A percentile compares a stretch with the other conserved stretches of the same genome.
Evolutionary conservation across 2,329 filamentous ascomycete genomes (phyloP).

Genomic region (Cercospora brassicicola): DNA sequence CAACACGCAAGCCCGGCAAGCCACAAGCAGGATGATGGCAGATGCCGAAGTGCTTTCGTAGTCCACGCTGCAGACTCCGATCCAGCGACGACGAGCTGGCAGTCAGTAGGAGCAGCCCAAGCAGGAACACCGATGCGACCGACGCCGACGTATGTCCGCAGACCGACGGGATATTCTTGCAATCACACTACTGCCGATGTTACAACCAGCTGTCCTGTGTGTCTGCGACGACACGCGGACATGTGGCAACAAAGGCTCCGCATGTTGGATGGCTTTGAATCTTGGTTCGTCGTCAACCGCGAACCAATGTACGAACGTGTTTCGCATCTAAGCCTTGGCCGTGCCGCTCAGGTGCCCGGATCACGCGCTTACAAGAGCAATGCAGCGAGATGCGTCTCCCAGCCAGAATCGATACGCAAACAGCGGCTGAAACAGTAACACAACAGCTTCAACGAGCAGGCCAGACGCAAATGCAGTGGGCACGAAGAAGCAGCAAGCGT

Average conservation of each 20-base stretch:
- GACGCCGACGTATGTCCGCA: background rate
- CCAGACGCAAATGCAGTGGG: background rate
- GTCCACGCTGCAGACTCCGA: background rate
- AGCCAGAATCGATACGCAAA: background rate
- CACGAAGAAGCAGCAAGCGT: background rate
- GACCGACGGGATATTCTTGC: background rate
- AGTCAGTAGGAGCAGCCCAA: background rate
- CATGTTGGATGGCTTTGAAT: slow-evolving; percentile 1
- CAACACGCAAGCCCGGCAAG: background rate
- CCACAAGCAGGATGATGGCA: background rate
- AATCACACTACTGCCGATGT: background rate
- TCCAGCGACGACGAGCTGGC: background rate
- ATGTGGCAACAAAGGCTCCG: background rate
- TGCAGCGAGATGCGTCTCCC: background rate
- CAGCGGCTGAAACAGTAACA: slow-evolving; percentile 7
- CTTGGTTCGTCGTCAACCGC: background rate
- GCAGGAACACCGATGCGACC: background rate
- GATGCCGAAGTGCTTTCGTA: background rate
- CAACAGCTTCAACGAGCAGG: background rate
- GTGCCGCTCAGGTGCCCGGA: slow-evolving; percentile 1
- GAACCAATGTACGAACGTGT: slow-evolving; percentile 1
- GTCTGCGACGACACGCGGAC: slow-evolving; percentile 2
- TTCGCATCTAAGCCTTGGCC: slow-evolving; percentile 7
- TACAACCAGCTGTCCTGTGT: background rate
- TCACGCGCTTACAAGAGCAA: background rate